Evolutionary conservation across 1,139 yeast genomes (phyloP), one percentile per base, ranked within the genome.

Genomic region (Maudiozyma humilis): DNA sequence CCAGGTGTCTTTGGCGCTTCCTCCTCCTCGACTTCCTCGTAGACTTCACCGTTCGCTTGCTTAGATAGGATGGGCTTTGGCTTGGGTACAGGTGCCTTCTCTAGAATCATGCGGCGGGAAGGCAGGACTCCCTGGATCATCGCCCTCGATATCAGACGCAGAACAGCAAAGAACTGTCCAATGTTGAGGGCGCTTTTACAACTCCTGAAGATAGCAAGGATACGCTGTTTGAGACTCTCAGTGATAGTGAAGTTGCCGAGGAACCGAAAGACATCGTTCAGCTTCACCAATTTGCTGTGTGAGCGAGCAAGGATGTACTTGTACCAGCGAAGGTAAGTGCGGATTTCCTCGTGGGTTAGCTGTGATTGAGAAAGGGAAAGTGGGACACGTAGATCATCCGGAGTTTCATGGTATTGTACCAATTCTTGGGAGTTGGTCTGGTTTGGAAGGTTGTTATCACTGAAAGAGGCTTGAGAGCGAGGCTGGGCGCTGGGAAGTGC

Each of bases 261-360:
- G 53, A 83, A 83, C 39, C 62, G 69, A 63, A 78, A 82, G 6
- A 83, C 83, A 54, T 83, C 91, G 2, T 64, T 66, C 54, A 83
- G 64, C 12, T 76, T 66, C 16, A 82, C 75, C 30, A 83, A 66
- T 50, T 80, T 70, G 34, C 75, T 67, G 50, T 74, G 75, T 38
- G 71, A 69, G 41, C 85, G 70, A 13, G 80, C 72, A 38, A 79
- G 70, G 14, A 83, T 78, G 55, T 79, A 82, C 54, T 79, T 78
- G 57, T 82, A 83, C 93, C 93, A 83, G 53, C 91, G 66, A 60
- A 82, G 69, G 60, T 83, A 83, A 0, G 91, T 82, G 54, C 78
- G 78, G 2, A 79, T 73, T 55, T 83, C 93, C 48, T 77, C 78
- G 14, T 69, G 67, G 0, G 86, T 72, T 36, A 83, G 66, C 42